These are phyloP conservation scores for Candida glucosophila DNA, from an alignment of 1,139 yeast genomes.

Conservation along the genomic window DNA sequence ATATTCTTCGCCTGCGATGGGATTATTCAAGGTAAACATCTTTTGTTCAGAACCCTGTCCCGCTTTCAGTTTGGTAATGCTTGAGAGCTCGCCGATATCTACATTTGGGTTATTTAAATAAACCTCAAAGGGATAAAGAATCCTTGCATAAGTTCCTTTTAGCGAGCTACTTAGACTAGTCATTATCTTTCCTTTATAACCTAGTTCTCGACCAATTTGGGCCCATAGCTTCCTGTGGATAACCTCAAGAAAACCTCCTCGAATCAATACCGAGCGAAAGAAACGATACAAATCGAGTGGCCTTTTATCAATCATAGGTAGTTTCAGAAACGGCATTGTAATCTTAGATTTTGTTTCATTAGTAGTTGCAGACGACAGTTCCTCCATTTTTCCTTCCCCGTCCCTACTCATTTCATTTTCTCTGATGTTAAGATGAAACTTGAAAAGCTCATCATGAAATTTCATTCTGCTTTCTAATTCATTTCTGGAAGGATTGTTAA, in stretches of 20 bases:
- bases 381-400: conserved; percentile 1
- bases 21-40: not conserved
- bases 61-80: no score
- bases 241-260: conserved; percentile 55
- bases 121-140: conserved; percentile 26
- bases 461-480: conserved; percentile 21
- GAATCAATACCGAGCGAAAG: conserved; percentile 39
- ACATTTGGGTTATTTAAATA: conserved; percentile 11
- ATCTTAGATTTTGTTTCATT: not conserved
- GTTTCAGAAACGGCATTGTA: conserved; percentile 8
- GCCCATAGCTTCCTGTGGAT: conserved; percentile 53
- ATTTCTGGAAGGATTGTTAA: conserved; percentile 20
- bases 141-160: conserved; percentile 44
- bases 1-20: not conserved
- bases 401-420: conserved; percentile 2
- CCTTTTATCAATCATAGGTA: conserved; percentile 51
- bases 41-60: not conserved
- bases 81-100: conserved; percentile 6
- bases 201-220: conserved; percentile 65
- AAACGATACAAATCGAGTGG: conserved; percentile 47
- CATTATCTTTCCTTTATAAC: conserved; percentile 62
- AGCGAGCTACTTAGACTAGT: conserved; percentile 65
- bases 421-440: conserved; percentile 4
- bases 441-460: conserved; percentile 22
- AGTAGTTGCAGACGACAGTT: not conserved